Conservation (phyloP, 2,329 filamentous ascomycete species). For the Onygenales sp. region DNA sequence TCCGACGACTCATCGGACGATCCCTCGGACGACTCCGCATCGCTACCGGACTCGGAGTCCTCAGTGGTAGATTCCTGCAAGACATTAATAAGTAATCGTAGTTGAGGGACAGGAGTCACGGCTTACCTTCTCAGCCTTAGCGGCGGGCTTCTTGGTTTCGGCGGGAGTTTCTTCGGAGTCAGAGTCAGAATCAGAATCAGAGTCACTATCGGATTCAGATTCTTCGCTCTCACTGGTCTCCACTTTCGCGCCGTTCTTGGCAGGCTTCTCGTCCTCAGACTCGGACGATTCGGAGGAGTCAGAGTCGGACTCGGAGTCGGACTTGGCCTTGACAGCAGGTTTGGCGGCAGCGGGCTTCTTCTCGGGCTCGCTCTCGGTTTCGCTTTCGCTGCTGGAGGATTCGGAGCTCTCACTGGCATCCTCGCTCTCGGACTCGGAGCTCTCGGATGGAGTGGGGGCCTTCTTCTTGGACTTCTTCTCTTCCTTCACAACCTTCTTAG, state of each 20-base stretch:
- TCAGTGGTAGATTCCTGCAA: conserved; percentile 7
- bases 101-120: conserved; percentile 10
- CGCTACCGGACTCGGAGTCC: neutral
- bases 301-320: conserved; percentile 25
- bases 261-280: conserved; percentile 16
- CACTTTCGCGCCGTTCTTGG: conserved; percentile 14
- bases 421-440: conserved; percentile 26
- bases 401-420: conserved; percentile 24
- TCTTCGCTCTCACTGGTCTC: conserved; percentile 11
- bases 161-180: conserved; percentile 10
- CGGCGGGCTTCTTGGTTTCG: conserved; percentile 10
- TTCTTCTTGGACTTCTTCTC: conserved; percentile 28
- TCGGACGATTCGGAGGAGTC: conserved; percentile 19
- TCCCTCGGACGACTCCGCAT: conserved; percentile 2
- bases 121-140: conserved; percentile 14
- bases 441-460: conserved; percentile 32
- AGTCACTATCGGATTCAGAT: conserved; percentile 16
- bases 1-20: conserved; percentile 23
- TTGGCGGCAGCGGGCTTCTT: conserved; percentile 7
- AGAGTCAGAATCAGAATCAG: conserved; percentile 17
- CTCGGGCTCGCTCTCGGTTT: conserved; percentile 25
- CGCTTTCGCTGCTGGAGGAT: conserved; percentile 22
- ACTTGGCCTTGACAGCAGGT: conserved; percentile 18
- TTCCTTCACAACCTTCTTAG: conserved; percentile 21
- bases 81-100: neutral